Conservation (phyloP, 2,329 filamentous ascomycete genomes). For the Ascomycota sp. region DNA sequence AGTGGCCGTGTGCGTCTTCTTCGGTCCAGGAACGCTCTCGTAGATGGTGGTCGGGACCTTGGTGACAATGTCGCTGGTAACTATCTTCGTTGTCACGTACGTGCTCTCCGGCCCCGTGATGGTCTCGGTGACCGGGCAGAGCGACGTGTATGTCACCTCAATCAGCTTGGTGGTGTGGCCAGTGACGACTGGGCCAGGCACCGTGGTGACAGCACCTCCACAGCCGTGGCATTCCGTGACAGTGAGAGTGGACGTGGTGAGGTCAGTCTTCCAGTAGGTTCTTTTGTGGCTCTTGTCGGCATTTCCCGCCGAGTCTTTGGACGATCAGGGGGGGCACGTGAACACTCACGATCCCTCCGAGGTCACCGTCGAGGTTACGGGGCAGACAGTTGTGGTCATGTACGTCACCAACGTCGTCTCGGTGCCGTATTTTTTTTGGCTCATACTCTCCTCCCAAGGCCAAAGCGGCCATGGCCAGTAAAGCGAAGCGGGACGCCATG, state of each 20-base stretch:
- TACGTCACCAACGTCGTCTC: constrained; percentile 14
- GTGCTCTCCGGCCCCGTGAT: constrained; percentile 15
- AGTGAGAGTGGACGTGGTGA: constrained; percentile 22
- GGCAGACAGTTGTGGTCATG: constrained; percentile 23
- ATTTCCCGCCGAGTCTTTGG: too few relatives aligned
- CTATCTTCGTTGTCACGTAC: constrained; percentile 7
- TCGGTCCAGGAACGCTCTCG: constrained; percentile 11
- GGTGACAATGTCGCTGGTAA: constrained; percentile 9
- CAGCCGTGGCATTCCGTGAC: constrained; percentile 20
- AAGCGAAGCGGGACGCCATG: constrained; percentile 2
- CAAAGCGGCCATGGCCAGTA: constrained; percentile 3
- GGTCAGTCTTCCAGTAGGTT: constrained; percentile 20
- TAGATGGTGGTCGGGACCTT: constrained; percentile 10
- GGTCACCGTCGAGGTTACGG: constrained; percentile 21
- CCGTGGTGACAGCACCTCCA: constrained; percentile 14
- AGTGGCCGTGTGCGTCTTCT: constrained; percentile 11
- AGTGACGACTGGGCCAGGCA: constrained; percentile 14
- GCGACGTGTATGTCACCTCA: constrained; percentile 18
- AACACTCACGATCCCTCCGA: constrained; percentile 19
- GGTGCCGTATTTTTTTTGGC: too few relatives aligned
- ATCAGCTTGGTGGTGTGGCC: constrained; percentile 12
- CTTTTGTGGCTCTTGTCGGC: constrained; percentile 4
- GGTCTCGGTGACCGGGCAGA: constrained; percentile 15
- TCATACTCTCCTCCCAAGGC: constrained; percentile 1
- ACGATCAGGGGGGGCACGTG: too few relatives aligned